Evolutionary conservation across 345 rosid genomes (phyloP).

Genomic region (Arabidopsis thaliana): DNA sequence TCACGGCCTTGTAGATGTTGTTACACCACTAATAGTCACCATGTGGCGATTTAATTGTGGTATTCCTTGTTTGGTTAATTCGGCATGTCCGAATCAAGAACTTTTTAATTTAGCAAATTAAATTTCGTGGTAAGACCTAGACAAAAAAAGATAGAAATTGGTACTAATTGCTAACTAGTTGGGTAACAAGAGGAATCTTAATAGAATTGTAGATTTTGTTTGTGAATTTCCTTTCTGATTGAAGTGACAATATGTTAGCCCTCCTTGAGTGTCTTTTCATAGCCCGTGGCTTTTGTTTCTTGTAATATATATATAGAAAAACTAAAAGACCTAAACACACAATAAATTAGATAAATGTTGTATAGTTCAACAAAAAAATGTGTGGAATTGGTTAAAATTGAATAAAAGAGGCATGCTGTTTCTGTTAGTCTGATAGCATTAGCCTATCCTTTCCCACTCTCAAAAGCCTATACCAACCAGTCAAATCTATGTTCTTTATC

Average conservation of each 20-base stretch:
- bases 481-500: slow-evolving; percentile 28
- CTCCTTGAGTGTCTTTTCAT: slow-evolving; percentile 40
- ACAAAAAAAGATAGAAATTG: slow-evolving; percentile 6
- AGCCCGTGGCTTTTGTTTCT: slow-evolving; percentile 2
- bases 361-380: neutral
- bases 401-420: slow-evolving; percentile 31
- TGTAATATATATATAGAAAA: neutral
- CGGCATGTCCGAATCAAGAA: slow-evolving; percentile 6
- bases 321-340: neutral
- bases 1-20: neutral
- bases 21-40: slow-evolving; percentile 6
- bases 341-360: slow-evolving; percentile 9
- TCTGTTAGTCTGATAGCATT: slow-evolving; percentile 14
- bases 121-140: neutral
- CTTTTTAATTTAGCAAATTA: slow-evolving; percentile 1
- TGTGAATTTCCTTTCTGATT: neutral
- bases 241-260: slow-evolving; percentile 40
- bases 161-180: slow-evolving; percentile 36
- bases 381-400: slow-evolving; percentile 22
- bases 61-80: neutral
- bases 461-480: slow-evolving; percentile 44
- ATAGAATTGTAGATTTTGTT: slow-evolving; percentile 2
- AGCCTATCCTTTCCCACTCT: slow-evolving; percentile 35
- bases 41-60: neutral
- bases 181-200: slow-evolving; percentile 40